Base-by-base conservation (phyloP, 371 early-diverging fungal species). In the Chytridium lagenaria region DNA sequence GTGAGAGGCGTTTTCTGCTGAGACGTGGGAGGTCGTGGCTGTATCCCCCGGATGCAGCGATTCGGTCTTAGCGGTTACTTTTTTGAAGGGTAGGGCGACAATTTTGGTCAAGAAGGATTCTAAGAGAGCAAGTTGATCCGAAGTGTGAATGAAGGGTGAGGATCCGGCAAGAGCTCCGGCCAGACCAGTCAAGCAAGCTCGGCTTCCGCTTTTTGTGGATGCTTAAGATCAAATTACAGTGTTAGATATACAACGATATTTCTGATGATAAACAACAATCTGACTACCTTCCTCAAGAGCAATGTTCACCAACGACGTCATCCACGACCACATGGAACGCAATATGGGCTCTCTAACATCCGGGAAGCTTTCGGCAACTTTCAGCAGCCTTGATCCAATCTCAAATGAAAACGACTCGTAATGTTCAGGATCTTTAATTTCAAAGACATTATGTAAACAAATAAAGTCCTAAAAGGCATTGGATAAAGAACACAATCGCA, bases 351-450 rank as follows among this genome's bases (percentile, higher is more conserved):
- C 61, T 34, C 37, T 61, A 23, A 61, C 36, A 36, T 61, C 61
- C n/a, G 61, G 37, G 23, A 33, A 34, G 5, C 3, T 3, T 23
- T 61, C 61, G 3, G 61, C 61, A 34, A 61, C 34, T 34, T 37
- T 31, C 61, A 61, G 26, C 10, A 61, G 37, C 12, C 61, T 30
- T 3, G 61, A 28, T 15, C 15, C 23, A 34, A 61, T 61, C 61
- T 61, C 61, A 68, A 65, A 36, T 30, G 69, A 33, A 23, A 34
- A 68, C 2, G 69, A 51, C 23, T 57, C 49, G 12, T 52, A 31
- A n/a, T 59, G 37, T 37, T 51, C 52, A 50, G 68, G 67, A 51
- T 70, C 52, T 57, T 59, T 5, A 19, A 33, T 37, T 30, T 50
- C 50, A 71, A 59, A 19, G 28, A 23, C 7, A 61, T 34, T n/a